These are phyloP conservation scores for Ustulina deusta DNA, from an alignment of 2,329 filamentous ascomycete species.

Conservation along the genomic window DNA sequence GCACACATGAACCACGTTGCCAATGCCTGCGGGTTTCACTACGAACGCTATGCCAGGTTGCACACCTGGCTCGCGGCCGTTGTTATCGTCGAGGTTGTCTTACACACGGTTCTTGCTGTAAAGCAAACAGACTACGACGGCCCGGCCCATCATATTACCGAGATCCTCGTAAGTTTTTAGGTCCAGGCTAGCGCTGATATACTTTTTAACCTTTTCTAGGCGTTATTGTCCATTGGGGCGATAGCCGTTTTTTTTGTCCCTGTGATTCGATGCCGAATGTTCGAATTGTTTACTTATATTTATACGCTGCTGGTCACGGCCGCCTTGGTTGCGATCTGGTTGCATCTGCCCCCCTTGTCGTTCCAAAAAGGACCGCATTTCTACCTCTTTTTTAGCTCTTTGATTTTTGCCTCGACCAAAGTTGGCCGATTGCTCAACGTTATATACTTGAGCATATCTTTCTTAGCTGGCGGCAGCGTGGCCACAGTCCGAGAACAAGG, in stretches of 20 bases:
- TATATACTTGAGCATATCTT: constrained; percentile 9
- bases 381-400: constrained; percentile 5
- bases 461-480: not conserved
- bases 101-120: constrained; percentile 10
- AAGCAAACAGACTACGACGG: constrained; percentile 5
- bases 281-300: constrained; percentile 17
- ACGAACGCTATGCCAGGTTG: constrained; percentile 12
- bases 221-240: not conserved
- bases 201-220: not conserved
- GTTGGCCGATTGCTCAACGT: constrained; percentile 2
- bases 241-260: not conserved
- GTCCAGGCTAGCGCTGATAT: not conserved
- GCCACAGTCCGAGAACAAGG: not conserved
- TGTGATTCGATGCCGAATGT: constrained; percentile 1
- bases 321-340: not conserved
- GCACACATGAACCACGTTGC: constrained; percentile 21
- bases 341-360: not conserved
- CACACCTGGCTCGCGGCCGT: constrained; percentile 9
- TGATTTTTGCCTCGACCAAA: constrained; percentile 4
- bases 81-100: not conserved
- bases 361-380: not conserved
- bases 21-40: constrained; percentile 11
- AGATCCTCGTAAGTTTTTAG: constrained; percentile 8
- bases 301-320: constrained; percentile 6
- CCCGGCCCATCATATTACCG: not conserved